A percentile compares a stretch with the other conserved stretches of the same genome.
These are phyloP conservation scores for Phytophthora cactorum DNA, from an alignment of 352 stramenopile genomes.

Conservation along the genomic window DNA sequence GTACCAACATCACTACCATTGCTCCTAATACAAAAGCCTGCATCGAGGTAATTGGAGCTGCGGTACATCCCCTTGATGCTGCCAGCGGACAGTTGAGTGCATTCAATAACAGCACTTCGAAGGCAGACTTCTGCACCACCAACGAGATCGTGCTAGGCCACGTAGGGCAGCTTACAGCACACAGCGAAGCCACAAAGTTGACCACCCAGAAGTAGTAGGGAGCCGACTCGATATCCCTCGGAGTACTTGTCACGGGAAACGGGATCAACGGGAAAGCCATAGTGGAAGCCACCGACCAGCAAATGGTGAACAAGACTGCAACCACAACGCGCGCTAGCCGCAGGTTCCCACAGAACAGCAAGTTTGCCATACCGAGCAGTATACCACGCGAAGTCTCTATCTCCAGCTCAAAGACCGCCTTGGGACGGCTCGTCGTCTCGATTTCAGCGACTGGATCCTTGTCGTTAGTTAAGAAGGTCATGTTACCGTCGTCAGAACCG, in stretches of 20 bases:
- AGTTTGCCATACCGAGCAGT: constrained; percentile 30
- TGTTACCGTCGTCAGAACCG: constrained; percentile 25
- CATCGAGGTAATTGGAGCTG: constrained; percentile 37
- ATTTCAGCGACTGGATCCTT: constrained; percentile 37
- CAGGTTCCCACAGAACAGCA: constrained; percentile 39
- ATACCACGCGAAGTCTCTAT: constrained; percentile 33
- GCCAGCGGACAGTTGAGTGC: constrained; percentile 43
- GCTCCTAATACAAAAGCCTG: constrained; percentile 44
- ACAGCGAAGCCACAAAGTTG: constrained; percentile 42
- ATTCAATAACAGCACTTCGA: constrained; percentile 50
- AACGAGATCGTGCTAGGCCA: constrained; percentile 39
- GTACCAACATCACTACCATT: constrained; percentile 40
- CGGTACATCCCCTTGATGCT: constrained; percentile 15
- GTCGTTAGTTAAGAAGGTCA: constrained; percentile 35
- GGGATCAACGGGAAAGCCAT: constrained; percentile 26
- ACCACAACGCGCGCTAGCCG: constrained; percentile 28
- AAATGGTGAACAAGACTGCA: constrained; percentile 27
- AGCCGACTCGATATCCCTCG: constrained; percentile 31
- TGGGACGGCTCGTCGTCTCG: constrained; percentile 23
- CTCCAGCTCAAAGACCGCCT: constrained; percentile 35
- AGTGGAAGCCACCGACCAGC: constrained; percentile 42
- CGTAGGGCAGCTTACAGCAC: constrained; percentile 40
- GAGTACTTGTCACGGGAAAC: constrained; percentile 43
- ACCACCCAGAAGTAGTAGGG: constrained; percentile 49
- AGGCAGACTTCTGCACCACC: constrained; percentile 45